These are phyloP conservation scores for Asterochloris erici DNA, from an alignment of 139 green algal species.

Conservation along the genomic window DNA sequence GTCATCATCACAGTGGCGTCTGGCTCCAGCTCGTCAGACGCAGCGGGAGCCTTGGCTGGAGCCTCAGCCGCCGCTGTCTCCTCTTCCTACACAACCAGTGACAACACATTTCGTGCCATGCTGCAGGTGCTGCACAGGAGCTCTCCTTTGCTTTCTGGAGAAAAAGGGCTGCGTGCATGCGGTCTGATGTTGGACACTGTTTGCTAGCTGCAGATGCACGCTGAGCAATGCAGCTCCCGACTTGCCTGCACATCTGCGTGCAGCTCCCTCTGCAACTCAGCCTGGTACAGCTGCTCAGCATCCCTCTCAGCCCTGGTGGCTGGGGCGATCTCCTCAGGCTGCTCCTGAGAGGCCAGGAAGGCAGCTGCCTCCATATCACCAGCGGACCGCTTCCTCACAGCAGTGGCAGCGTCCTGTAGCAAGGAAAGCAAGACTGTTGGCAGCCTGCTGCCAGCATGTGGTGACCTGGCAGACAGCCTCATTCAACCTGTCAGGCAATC, in stretches of 20 bases:
- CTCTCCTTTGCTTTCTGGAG: too few species aligned
- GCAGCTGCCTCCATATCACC: conserved; percentile 28
- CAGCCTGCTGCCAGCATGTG: not conserved
- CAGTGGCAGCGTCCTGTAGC: conserved; percentile 62
- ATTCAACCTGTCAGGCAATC: not conserved
- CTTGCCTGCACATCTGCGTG: not conserved
- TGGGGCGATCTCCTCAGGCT: conserved; percentile 20
- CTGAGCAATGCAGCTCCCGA: too few species aligned
- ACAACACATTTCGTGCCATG: too few species aligned
- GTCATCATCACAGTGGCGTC: conserved; percentile 92
- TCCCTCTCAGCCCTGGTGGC: conserved; percentile 9
- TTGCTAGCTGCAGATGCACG: too few species aligned
- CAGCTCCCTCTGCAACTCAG: conserved; percentile 50
- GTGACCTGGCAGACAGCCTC: not conserved
- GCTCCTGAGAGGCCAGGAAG: conserved; percentile 38
- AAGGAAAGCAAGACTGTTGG: not conserved
- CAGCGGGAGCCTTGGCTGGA: conserved; percentile 3
- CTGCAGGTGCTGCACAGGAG: too few species aligned
- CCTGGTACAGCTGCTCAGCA: conserved; percentile 48
- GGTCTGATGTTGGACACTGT: too few species aligned
- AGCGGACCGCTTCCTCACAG: conserved; percentile 46
- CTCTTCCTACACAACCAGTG: conserved; percentile 11
- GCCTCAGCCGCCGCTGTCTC: not conserved
- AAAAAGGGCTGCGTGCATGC: too few species aligned
- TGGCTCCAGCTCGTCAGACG: conserved; percentile 42